phyloP scores from a whole-genome alignment of 495 filamentous ascomycete species.

The Geopyxis carbonaria region DNA sequence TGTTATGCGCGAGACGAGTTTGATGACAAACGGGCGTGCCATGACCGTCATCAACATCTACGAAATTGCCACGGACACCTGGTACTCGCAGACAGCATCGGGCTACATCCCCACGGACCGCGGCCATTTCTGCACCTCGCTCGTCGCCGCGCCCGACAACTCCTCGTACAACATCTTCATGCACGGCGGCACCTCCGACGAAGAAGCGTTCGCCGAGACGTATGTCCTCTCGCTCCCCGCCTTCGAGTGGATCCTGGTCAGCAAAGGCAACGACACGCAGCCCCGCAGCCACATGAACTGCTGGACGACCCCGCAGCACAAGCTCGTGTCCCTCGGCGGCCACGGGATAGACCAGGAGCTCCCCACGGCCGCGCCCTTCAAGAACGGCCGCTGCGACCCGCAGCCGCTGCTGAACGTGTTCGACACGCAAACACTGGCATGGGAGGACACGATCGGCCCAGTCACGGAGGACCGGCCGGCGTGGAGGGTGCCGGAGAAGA shows the following conservation, averaged over 20 bases:
- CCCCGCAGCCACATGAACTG: constrained; percentile 7
- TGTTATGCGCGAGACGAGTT: not conserved
- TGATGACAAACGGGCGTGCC: constrained; percentile 3
- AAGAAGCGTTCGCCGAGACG: constrained; percentile 5
- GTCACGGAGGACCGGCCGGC: not conserved
- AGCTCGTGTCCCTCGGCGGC: constrained; percentile 11
- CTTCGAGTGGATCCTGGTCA: constrained; percentile 8
- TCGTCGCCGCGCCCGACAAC: constrained; percentile 8
- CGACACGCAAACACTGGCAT: constrained; percentile 11
- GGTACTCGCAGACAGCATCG: constrained; percentile 7
- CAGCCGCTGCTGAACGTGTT: constrained; percentile 8
- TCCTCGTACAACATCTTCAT: constrained; percentile 15
- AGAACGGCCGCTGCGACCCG: constrained; percentile 6
- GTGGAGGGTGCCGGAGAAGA: no score
- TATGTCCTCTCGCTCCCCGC: constrained; percentile 10
- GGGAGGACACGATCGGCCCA: constrained; percentile 6
- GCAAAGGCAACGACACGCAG: not conserved
- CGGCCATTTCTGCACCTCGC: constrained; percentile 5
- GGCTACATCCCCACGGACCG: constrained; percentile 7
- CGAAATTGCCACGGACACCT: constrained; percentile 7
- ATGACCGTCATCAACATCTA: constrained; percentile 7
- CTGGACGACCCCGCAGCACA: constrained; percentile 7
- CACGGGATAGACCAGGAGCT: constrained; percentile 1
- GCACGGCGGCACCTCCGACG: constrained; percentile 6
- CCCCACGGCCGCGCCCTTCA: not conserved